Percentiles rank a stretch among this genome's conserved stretches.
Conservation (phyloP, 75 land plant species). For the Larix kaempferi region DNA sequence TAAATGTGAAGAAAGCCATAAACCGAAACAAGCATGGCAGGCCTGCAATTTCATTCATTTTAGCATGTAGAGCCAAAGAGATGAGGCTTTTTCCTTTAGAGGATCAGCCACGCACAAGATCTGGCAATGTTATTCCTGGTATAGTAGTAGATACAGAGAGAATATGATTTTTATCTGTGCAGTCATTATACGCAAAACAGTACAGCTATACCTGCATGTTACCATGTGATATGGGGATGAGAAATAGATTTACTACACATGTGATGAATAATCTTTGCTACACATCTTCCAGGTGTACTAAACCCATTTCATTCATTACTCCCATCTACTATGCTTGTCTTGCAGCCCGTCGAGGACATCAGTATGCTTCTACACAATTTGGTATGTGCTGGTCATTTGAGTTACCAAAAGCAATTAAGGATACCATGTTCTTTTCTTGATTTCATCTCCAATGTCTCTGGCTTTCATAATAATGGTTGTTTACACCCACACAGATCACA, state of each 20-base stretch:
- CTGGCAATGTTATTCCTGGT: slow-evolving; percentile 44
- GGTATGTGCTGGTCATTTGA: background rate
- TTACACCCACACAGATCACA: no score
- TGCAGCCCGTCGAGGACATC: slow-evolving; percentile 48
- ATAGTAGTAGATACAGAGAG: slow-evolving; percentile 49
- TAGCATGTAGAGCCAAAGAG: slow-evolving; percentile 43
- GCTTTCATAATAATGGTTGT: no score
- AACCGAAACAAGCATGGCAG: slow-evolving; percentile 1
- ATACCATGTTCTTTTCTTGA: slow-evolving; percentile 5
- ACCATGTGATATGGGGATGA: slow-evolving; percentile 50
- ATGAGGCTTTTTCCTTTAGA: slow-evolving; percentile 34
- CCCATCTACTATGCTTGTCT: slow-evolving; percentile 71
- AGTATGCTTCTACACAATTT: slow-evolving; percentile 25
- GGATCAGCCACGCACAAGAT: slow-evolving; percentile 4
- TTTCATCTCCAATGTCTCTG: no score
- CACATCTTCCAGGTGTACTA: slow-evolving; percentile 54
- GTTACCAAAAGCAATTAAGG: background rate
- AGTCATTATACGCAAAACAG: slow-evolving; percentile 47
- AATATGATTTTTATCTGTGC: slow-evolving; percentile 54
- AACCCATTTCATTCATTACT: slow-evolving; percentile 53
- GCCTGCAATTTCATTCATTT: slow-evolving; percentile 33
- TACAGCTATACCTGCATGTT: slow-evolving; percentile 52
- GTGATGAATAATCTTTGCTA: slow-evolving; percentile 51
- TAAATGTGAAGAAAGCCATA: slow-evolving; percentile 28
- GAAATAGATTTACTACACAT: slow-evolving; percentile 35